phyloP scores from a whole-genome alignment of 495 filamentous ascomycete species.

The Penicillium egyptiacum region DNA sequence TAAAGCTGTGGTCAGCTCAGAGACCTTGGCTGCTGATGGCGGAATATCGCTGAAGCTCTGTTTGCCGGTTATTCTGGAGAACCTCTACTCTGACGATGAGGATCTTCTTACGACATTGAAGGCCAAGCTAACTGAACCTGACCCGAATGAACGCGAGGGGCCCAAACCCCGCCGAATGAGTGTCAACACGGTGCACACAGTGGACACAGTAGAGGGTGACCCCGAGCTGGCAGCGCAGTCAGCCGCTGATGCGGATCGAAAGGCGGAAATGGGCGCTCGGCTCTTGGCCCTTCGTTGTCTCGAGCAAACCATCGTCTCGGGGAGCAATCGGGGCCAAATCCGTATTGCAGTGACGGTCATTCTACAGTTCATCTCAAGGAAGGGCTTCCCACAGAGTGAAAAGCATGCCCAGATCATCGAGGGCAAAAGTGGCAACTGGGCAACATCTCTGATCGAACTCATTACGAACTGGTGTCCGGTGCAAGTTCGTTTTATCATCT shows the following conservation, averaged over 20 bases:
- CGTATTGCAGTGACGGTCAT: conserved; percentile 68
- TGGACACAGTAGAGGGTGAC: conserved; percentile 65
- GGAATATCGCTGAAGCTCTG: conserved; percentile 72
- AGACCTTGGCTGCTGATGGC: conserved; percentile 69
- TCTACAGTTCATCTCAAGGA: conserved; percentile 66
- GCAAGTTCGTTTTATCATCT: conserved; percentile 84
- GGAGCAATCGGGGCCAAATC: conserved; percentile 73
- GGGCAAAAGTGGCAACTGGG: conserved; percentile 62
- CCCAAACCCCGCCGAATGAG: conserved; percentile 66
- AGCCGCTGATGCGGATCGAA: conserved; percentile 77
- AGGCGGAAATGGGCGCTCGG: conserved; percentile 84
- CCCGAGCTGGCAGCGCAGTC: conserved; percentile 69
- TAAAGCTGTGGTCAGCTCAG: conserved; percentile 72
- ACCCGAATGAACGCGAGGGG: conserved; percentile 63
- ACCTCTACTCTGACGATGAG: conserved; percentile 75
- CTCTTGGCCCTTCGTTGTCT: conserved; percentile 78
- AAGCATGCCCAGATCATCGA: conserved; percentile 26
- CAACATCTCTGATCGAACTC: conserved; percentile 73
- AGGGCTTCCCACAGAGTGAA: conserved; percentile 40
- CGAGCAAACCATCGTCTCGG: conserved; percentile 71
- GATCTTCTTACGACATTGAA: conserved; percentile 63
- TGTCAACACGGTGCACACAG: conserved; percentile 71
- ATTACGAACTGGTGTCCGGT: conserved; percentile 83
- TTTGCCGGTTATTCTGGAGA: conserved; percentile 79
- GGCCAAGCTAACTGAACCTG: conserved; percentile 58